Conservation (phyloP, 148 eudicot genomes). For the Vaccinium darrowii region DNA sequence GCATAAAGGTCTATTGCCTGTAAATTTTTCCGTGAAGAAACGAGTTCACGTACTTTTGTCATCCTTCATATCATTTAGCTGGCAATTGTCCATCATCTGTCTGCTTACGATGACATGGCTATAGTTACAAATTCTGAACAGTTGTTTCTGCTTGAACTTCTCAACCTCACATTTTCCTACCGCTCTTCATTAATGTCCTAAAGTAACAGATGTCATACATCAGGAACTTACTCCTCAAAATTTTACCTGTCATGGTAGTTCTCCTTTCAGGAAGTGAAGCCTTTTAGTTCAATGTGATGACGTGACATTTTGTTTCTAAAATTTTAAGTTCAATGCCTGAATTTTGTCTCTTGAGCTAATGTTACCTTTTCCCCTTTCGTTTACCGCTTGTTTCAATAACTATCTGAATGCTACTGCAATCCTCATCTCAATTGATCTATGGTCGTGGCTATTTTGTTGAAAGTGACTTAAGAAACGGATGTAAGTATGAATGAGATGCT, state of each 20-base stretch:
- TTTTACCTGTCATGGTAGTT: neutral
- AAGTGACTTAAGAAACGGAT: neutral
- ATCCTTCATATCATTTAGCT: neutral
- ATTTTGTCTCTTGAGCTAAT: neutral
- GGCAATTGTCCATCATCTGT: too few species aligned
- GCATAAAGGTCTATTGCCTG: neutral
- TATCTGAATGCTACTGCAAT: neutral
- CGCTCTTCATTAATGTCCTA: neutral
- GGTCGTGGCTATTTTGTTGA: neutral
- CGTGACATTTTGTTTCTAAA: neutral
- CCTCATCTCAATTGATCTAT: neutral
- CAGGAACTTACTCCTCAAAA: neutral
- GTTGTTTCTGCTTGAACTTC: neutral
- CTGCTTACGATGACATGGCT: too few species aligned
- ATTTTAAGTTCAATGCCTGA: neutral
- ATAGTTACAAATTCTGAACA: neutral
- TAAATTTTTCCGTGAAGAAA: neutral
- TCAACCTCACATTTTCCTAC: slow-evolving; percentile 5
- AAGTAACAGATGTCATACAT: neutral
- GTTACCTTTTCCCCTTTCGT: neutral
- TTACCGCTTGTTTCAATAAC: neutral
- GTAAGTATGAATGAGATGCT: neutral
- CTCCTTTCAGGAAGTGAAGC: neutral
- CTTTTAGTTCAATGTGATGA: neutral
- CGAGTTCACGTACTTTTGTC: neutral